A percentile compares a stretch with the other conserved stretches of the same genome.
phyloP scores from a whole-genome alignment of 352 stramenopile genomes.

The Phytophthora tubulina region DNA sequence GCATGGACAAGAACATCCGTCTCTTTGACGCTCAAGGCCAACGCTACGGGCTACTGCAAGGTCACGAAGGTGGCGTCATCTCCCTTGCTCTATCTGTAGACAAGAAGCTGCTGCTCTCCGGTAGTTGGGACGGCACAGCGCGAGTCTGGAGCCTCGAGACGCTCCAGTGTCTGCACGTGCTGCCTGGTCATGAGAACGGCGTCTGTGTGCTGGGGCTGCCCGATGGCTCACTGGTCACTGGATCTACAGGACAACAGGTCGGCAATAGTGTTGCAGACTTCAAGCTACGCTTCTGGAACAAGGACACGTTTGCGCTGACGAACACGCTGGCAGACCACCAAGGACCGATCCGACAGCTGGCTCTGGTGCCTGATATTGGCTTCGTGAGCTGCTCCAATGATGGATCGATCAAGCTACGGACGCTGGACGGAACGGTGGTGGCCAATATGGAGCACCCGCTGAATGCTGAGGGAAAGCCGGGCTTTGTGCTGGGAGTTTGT shows the following conservation, averaged over 20 bases:
- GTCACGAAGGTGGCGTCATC: slow-evolving; percentile 84
- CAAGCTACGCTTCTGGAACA: slow-evolving; percentile 78
- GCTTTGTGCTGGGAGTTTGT: slow-evolving; percentile 79
- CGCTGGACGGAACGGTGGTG: slow-evolving; percentile 67
- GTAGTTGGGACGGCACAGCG: slow-evolving; percentile 85
- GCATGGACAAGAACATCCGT: slow-evolving; percentile 85
- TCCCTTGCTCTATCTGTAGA: slow-evolving; percentile 61
- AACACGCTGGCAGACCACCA: slow-evolving; percentile 73
- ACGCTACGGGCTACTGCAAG: slow-evolving; percentile 51
- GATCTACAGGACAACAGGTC: slow-evolving; percentile 79
- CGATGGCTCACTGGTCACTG: slow-evolving; percentile 74
- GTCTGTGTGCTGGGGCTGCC: slow-evolving; percentile 80
- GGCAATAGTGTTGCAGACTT: slow-evolving; percentile 84
- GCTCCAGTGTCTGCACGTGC: slow-evolving; percentile 61
- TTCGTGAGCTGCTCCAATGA: slow-evolving; percentile 91
- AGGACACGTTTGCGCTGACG: slow-evolving; percentile 53
- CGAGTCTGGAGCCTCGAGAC: slow-evolving; percentile 76
- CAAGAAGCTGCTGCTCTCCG: slow-evolving; percentile 66
- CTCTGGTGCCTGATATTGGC: slow-evolving; percentile 66
- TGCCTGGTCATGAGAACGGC: slow-evolving; percentile 82
- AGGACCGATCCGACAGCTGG: slow-evolving; percentile 80
- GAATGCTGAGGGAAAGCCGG: slow-evolving; percentile 85
- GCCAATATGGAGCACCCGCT: slow-evolving; percentile 79
- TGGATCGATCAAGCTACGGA: slow-evolving; percentile 75
- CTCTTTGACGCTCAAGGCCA: slow-evolving; percentile 65